Base-by-base conservation (phyloP, 192 early-diverging fungal genomes). In the Coemansia sp. region DNA sequence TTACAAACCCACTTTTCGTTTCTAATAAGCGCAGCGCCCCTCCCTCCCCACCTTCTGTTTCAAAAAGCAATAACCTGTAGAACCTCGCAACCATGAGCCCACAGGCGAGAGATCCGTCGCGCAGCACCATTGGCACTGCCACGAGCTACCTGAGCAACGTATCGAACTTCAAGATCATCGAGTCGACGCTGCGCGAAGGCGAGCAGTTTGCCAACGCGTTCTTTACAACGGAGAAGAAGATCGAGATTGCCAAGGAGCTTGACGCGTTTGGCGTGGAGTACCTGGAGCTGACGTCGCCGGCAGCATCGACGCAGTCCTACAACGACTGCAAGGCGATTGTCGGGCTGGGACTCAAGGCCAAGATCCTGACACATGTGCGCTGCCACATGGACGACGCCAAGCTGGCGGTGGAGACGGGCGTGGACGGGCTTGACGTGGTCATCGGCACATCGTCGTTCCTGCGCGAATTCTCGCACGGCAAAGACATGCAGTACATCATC, bases 121-220 rank as follows among this genome's bases (percentile, higher is more conserved):
- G 75, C 60, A 72, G 69, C 69, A 65, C 69, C 29, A 72, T 78
- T n/a, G 66, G 62, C 40, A 42, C 57, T 28, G 65, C 82, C 11
- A 59, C 86, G 38, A 87, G 91, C 67, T 86, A 86, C 41, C 81
- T 94, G 41, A 92, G 90, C 57, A 87, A 92, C 38, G 91, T 96
- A 14, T 83, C 83, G 59, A 94, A 95, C 82, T 98, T 95, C 63
- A 87, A 88, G 77, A 96, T 98, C 68, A 98, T 98, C 74, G 96
- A 98, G 61, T 94, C 93, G 2, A 98, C 96, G 14, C 77, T 98
- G 57, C 84, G 95, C 67, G 94, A 98, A 87, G 97, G 97, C 31
- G 97, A 98, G 81, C 97, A 98, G 81, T 98, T 98, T 82, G 94
- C 94, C 69, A 97, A 97, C 73, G 97, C 97, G 52, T 97, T 97